A percentile compares a stretch with the other conserved stretches of the same genome.
These are phyloP conservation scores for Leccinum variicolor DNA, from an alignment of 768 basidiomycete genomes.

Conservation along the genomic window DNA sequence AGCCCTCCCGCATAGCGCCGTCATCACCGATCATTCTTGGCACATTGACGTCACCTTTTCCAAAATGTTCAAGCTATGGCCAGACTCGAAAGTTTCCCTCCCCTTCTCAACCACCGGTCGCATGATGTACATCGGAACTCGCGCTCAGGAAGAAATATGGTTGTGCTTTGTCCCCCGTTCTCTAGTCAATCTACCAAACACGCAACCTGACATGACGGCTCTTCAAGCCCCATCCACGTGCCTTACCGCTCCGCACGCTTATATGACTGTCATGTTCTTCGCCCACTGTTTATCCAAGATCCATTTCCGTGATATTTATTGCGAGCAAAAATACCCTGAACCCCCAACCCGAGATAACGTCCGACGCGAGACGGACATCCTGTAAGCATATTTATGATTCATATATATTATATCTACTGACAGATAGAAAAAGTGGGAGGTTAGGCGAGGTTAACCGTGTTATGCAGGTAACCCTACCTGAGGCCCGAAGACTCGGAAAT, in stretches of 20 bases:
- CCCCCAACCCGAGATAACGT: background rate
- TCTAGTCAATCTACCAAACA: background rate
- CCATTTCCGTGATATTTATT: background rate
- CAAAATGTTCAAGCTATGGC: background rate
- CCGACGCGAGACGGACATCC: background rate
- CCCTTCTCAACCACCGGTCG: background rate
- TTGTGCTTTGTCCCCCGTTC: background rate
- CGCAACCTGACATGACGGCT: background rate
- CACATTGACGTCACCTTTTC: background rate
- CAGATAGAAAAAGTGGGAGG: background rate
- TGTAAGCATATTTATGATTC: background rate
- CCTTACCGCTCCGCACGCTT: background rate
- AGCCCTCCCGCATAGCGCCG: background rate
- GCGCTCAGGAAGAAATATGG: background rate
- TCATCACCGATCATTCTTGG: background rate
- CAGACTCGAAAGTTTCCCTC: background rate
- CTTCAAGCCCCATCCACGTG: background rate
- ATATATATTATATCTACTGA: background rate
- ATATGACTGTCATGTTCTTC: background rate
- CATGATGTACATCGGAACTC: background rate
- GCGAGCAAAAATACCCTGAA: background rate
- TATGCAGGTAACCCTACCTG: background rate
- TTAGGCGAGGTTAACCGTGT: background rate
- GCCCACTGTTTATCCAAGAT: background rate
- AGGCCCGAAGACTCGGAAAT: background rate